Conservation (phyloP, 768 basidiomycete species). For the Mycena latifolia region DNA sequence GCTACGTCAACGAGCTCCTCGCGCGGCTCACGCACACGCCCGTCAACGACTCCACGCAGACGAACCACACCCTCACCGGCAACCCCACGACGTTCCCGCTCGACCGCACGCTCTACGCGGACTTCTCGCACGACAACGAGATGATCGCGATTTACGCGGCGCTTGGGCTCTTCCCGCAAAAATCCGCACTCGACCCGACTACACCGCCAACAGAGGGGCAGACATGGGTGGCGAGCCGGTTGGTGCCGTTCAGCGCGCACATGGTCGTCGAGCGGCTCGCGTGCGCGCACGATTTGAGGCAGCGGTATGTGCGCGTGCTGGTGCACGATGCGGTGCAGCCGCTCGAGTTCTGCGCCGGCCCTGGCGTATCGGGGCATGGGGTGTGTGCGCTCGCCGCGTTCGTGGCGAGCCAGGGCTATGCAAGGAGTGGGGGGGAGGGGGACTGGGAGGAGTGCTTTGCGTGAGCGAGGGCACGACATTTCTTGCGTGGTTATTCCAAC, state of each 20-base stretch:
- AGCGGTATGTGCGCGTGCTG: slow-evolving; percentile 74
- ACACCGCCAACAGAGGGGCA: slow-evolving; percentile 18
- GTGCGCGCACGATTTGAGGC: slow-evolving; percentile 55
- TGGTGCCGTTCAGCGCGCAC: slow-evolving; percentile 82
- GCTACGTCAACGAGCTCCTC: slow-evolving; percentile 89
- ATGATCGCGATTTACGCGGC: slow-evolving; percentile 83
- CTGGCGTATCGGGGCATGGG: too few species aligned
- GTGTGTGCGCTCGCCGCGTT: slow-evolving; percentile 72
- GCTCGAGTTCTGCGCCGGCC: slow-evolving; percentile 70
- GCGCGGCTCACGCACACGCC: slow-evolving; percentile 77
- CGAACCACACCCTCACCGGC: slow-evolving; percentile 77
- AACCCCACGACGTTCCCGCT: slow-evolving; percentile 79
- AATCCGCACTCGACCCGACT: slow-evolving; percentile 38
- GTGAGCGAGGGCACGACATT: too few species aligned
- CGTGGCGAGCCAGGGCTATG: slow-evolving; percentile 78
- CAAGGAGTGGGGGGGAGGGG: slow-evolving; percentile 74
- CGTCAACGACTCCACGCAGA: slow-evolving; percentile 78
- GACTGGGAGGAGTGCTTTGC: slow-evolving; percentile 76
- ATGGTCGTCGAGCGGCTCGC: slow-evolving; percentile 79
- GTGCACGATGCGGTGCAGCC: slow-evolving; percentile 81
- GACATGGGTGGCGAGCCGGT: slow-evolving; percentile 65
- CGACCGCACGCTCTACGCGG: slow-evolving; percentile 73
- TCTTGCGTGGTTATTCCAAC: too few species aligned
- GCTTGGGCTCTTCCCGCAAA: slow-evolving; percentile 64
- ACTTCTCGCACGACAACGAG: slow-evolving; percentile 90